Evolutionary conservation across 116 monocot species (phyloP).

Genomic region (Dioscorea cayenensis): DNA sequence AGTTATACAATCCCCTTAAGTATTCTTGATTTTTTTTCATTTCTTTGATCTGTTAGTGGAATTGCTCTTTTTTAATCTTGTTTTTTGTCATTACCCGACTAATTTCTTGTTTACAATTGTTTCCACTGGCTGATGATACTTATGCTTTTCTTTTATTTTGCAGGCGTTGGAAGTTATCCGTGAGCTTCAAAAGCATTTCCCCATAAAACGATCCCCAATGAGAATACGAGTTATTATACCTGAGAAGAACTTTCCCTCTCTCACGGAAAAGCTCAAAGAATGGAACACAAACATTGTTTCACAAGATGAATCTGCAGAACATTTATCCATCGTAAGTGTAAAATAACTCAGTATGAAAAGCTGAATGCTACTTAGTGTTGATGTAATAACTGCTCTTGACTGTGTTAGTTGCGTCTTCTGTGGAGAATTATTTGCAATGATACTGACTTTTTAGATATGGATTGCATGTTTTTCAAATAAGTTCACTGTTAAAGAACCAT

Average conservation of each 20-base stretch:
- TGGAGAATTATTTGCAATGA: too few species aligned
- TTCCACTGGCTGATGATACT: background rate
- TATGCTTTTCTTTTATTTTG: slow-evolving; percentile 10
- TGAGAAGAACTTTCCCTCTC: slow-evolving; percentile 30
- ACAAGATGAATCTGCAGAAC: slow-evolving; percentile 56
- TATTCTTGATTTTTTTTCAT: background rate
- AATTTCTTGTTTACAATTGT: background rate
- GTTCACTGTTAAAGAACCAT: too few species aligned
- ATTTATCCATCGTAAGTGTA: slow-evolving; percentile 61
- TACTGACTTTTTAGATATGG: too few species aligned
- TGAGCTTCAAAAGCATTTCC: slow-evolving; percentile 80
- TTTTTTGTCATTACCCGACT: background rate
- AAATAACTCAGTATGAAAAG: background rate
- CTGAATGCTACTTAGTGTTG: too few species aligned
- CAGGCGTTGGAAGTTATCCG: slow-evolving; percentile 87
- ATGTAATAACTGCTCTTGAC: too few species aligned
- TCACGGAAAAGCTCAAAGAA: slow-evolving; percentile 49
- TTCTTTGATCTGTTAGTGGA: background rate
- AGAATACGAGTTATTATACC: slow-evolving; percentile 63
- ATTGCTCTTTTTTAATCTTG: background rate
- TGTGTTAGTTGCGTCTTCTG: too few species aligned
- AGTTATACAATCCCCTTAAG: background rate
- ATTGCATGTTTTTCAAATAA: too few species aligned
- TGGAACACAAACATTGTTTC: slow-evolving; percentile 65
- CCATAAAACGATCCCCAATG: slow-evolving; percentile 88